Base-by-base conservation (phyloP, 1,284 basidiomycete species). In the Laetiporus sulphureus region DNA sequence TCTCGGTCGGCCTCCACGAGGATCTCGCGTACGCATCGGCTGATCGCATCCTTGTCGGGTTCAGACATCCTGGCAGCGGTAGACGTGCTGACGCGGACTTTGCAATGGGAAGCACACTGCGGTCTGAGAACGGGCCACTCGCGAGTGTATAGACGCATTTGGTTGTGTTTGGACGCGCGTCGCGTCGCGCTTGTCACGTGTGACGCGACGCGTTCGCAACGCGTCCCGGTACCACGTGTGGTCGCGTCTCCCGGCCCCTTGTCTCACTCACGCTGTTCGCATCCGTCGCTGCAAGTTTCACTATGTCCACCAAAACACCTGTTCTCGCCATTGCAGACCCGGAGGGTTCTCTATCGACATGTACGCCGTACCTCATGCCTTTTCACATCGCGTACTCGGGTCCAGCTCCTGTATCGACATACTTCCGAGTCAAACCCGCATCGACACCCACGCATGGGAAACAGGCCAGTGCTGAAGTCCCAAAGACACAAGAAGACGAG, bases 301-400 rank as follows among this genome's bases (percentile, higher is more conserved):
- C 23, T 11, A 49, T 49, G 49, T 16, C 44, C 20, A 1, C 33
- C 3, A 16, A 23, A 5, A 4, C 41, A 12, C n/a, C 39, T 7
- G 3, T 36, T 6, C 19, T 52, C 5, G 46, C 43, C 16, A 41
- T 58, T 5, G 20, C 45, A 5, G 27, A 44, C 2, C 12, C 37
- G 1, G 44, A 52, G 6, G 25, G 20, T 5, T 38, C 49, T 2
- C 55, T 72, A 5, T 59, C 65, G 4, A 36, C 41, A 38, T 68
- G 66, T 21, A 58, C 64, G 2, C 80, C 83, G 2, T 71, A 80
- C 55, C 71, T 91, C 32, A 84, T 91, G 80, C 88, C 88, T 2
- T 90, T 91, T 51, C 77, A 83, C 50, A 78, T 91, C 43, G 63
- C 70, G 3, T 76, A 88, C 60, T 68, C 73, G 5, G 89, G 88